Evolutionary conservation across 2,329 filamentous ascomycete genomes (phyloP), one percentile per base, ranked within the genome.

Genomic region (Stemphylium beticola): DNA sequence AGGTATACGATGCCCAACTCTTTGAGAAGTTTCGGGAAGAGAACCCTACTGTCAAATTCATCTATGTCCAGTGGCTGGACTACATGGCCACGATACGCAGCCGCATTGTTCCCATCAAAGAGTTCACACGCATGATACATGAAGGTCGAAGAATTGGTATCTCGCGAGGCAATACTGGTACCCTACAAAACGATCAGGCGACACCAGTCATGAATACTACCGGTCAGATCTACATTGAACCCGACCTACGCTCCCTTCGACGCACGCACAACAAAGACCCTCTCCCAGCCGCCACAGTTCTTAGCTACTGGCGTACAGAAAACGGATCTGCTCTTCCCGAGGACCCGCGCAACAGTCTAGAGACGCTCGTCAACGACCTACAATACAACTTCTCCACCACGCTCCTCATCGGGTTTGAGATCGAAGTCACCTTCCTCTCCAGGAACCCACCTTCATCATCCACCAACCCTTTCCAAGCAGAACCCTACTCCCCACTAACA

Each of bases 61-160:
- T 96, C 15, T 87, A 90, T 57, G 78, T 93, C 11, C 88, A 89
- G 72, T 96, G 89, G 86, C 78, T 89, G 20, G 91, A 96, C 73
- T 88, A 90, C 72, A 91, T 90, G n/a, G 85, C 85, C 2, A 88
- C 83, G 2, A 72, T 86, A 0, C 83, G 89, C 14, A 82, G 85
- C 60, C 84, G 90, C 3, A 83, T 91, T 58, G 75, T 95, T 2
- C 90, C 91, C 0, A 81, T 89, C 38, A 67, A 68, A 31, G 72
- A 76, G 31, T 79, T 79, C 49, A 61, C 68, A 4, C 69, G 71
- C 9, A 57, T 81, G 37, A 65, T 78, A 4, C 60, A 62, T 9
- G 58, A 62, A 41, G 74, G 72, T 1, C 64, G 62, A 2, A 64
- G 76, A 10, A 78, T 91, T 14, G 83, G 85, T 4, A 83, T 93